Base-by-base conservation (phyloP, 169 alveolate genomes). In the Plasmodium sp. region DNA sequence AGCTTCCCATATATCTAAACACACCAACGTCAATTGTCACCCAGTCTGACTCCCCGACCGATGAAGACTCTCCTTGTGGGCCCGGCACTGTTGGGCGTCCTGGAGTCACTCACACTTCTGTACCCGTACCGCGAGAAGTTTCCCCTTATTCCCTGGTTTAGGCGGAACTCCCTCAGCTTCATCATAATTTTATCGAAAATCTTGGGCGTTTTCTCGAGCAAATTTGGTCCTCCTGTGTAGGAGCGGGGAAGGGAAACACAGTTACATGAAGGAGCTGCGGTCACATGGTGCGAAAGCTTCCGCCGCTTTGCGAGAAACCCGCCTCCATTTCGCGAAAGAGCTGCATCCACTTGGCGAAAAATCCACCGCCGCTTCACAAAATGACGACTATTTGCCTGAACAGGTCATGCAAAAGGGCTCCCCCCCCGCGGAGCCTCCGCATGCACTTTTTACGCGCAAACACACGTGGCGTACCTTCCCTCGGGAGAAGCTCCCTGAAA, bases 401-500 rank as follows among this genome's bases (percentile, higher is more conserved):
- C 1, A 75, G 83, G 36, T 22, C 83, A 75, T 39, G 31, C 18
- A 18, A 7, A 18, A 10, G n/a, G 0, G 16, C 45, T 9, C n/a
- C 93, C 93, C 3, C 58, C 58, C 16, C 58, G 58, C n/a, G 12
- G 36, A 62, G 34, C 22, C 6, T 27, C 7, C 18, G 75, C 75
- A 62, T 62, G 34, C 75, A 62, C 9, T n/a, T 22, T 22, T 62
- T 62, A n/a, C 14, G 34, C 75, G 58, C 12, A 48, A 12, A 62
- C 12, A n/a, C 9, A 5, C 14, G 34, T 73, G 67, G 51, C 54
- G 82, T 58, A 94, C 97, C 97, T 77, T 96, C 95, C 71, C 96
- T 96, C 9, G 98, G 98, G 73, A 97, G 82, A 51, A 98, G 96
- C 74, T 98, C 99, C 43, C 98, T 94, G 73, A 96, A 80, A 72